Base-by-base conservation (phyloP, 768 basidiomycete genomes). In the Tricholoma saponaceum region DNA sequence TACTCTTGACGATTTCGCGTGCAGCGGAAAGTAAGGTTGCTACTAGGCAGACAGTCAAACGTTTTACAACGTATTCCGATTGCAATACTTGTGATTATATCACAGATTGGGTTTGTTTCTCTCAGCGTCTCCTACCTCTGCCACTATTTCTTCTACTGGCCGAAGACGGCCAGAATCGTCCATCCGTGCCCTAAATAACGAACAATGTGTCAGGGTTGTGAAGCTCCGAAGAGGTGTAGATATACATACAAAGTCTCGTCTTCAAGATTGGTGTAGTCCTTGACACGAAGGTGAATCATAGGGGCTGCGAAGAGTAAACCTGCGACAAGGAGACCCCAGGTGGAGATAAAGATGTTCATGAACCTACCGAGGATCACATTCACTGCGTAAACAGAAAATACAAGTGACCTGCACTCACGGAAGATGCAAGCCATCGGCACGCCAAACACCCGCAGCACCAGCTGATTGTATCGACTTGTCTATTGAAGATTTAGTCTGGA, bases 381-480 rank as follows among this genome's bases (percentile, higher is more conserved):
- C 7, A 30, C 30, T 10, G 10, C 30, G 4, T 30, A 30, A 33
- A 41, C 30, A 43, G 47, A 26, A 14, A 20, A 50, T 13, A 22
- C 26, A 8, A 44, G 43, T 52, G 10, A 30, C 6, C n/a, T 13
- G 43, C 25, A 52, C 57, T 51, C 26, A 52, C 52, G 50, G 18
- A 25, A 47, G 4, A 20, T 70, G 67, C 13, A 83, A 74, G 5
- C 77, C 88, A 71, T 92, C 90, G 5, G 82, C 84, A 46, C 83
- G 78, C 88, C 88, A 92, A 14, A 80, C 71, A 37, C 83, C 87
- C 3, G 87, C 89, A 18, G 83, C 89, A 59, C 86, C 90, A 8
- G 88, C 88, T 9, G 86, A 89, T 66, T 91, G 89, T 47, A 90
- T 72, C 2, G 85, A 85, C 67, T 92, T 89, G 61, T 89, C 87